Conservation (phyloP, 352 stramenopile species). For the Globisporangium splendens region DNA sequence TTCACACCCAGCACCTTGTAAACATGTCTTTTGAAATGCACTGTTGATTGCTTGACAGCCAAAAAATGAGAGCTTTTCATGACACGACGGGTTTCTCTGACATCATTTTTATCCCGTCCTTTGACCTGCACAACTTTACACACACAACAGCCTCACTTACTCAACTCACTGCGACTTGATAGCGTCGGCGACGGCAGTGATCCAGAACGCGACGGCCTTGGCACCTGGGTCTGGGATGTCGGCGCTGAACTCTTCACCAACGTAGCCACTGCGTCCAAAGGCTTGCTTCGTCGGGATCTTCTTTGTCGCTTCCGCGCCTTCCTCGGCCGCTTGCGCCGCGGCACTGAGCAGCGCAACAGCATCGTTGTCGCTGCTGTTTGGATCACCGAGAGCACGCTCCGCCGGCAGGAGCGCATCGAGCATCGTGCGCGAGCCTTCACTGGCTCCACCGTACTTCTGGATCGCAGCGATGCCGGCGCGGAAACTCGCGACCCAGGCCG, state of each 20-base stretch:
- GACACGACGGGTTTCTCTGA: no score
- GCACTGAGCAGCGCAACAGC: conserved; percentile 24
- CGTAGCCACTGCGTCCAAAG: conserved; percentile 84
- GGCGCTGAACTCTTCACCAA: conserved; percentile 79
- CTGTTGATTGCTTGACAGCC: no score
- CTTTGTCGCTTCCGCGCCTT: conserved; percentile 90
- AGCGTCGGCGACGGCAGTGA: conserved; percentile 58
- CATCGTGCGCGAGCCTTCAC: conserved; percentile 94
- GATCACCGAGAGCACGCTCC: conserved; percentile 41
- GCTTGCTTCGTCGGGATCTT: conserved; percentile 77
- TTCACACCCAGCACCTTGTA: no score
- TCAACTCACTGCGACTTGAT: conserved; percentile 24
- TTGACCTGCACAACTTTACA: not conserved
- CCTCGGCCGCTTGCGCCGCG: conserved; percentile 71
- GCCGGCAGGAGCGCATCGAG: conserved; percentile 94
- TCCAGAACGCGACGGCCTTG: conserved; percentile 90
- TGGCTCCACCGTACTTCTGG: conserved; percentile 92
- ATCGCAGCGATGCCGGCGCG: conserved; percentile 74
- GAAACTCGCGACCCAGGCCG: conserved; percentile 55
- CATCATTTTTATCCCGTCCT: not conserved
- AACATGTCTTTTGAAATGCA: no score
- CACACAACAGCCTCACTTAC: not conserved
- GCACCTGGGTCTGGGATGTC: conserved; percentile 94
- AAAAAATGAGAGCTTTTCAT: no score
- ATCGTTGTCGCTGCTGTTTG: conserved; percentile 13